These are phyloP conservation scores for Termitomyces sp. DNA, from an alignment of 768 basidiomycete species.

Conservation along the genomic window DNA sequence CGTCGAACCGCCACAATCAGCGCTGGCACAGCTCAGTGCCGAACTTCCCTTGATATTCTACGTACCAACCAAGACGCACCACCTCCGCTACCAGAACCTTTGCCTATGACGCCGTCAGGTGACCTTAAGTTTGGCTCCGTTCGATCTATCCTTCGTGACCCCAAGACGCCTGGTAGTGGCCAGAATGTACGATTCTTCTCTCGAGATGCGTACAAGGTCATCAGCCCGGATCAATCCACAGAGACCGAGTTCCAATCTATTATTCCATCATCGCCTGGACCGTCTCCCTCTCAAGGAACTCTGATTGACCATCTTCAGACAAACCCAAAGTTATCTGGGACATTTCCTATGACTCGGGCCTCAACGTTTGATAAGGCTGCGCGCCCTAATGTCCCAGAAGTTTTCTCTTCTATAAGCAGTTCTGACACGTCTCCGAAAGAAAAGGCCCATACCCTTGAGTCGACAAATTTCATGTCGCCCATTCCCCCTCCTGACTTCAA, in stretches of 20 bases:
- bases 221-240: slow-evolving; percentile 58
- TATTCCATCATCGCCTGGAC: slow-evolving; percentile 19
- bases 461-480: slow-evolving; percentile 27
- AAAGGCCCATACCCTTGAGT: slow-evolving; percentile 18
- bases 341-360: slow-evolving; percentile 24
- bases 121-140: slow-evolving; percentile 46
- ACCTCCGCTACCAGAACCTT: background rate
- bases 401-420: slow-evolving; percentile 40
- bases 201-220: slow-evolving; percentile 56
- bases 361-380: slow-evolving; percentile 28
- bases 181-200: slow-evolving; percentile 77
- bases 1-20: slow-evolving; percentile 8
- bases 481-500: slow-evolving; percentile 38
- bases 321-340: slow-evolving; percentile 19
- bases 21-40: slow-evolving; percentile 17
- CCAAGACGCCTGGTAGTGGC: slow-evolving; percentile 70
- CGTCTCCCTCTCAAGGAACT: slow-evolving; percentile 13
- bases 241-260: slow-evolving; percentile 31
- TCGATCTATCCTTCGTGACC: slow-evolving; percentile 67
- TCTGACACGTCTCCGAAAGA: slow-evolving; percentile 12
- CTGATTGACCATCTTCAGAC: slow-evolving; percentile 27
- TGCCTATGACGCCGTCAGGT: slow-evolving; percentile 22
- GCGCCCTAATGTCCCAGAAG: slow-evolving; percentile 40
- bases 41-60: slow-evolving; percentile 35
- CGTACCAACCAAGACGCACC: slow-evolving; percentile 18